Base-by-base conservation (phyloP, 2,329 filamentous ascomycete genomes). In the Trichophyton benhamiae region DNA sequence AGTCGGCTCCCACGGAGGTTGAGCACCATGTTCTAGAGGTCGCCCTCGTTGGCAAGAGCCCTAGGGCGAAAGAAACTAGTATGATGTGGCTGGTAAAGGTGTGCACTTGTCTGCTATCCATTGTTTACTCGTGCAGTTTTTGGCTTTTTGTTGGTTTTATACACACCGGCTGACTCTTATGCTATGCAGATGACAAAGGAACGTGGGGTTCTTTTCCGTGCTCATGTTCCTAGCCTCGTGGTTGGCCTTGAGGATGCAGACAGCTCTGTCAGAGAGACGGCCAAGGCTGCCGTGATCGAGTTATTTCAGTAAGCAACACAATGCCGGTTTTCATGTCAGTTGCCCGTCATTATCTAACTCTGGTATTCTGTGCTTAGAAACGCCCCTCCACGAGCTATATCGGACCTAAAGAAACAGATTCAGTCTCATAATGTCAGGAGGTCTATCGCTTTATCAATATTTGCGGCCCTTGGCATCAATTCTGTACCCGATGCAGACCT, bases 241-340 rank as follows among this genome's bases (percentile, higher is more conserved):
- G 87, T 89, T 60, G 82, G 94, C 66, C 81, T 96, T 48, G 92
- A 96, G 75, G 91, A 96, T 72, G 88, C 91, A 8, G 92, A 96
- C 72, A 87, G 88, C 58, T 86, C 85, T 74, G 91, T 96, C 65
- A 85, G 92, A 72, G 91, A 96, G 69, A 82, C 83, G 42, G 90
- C 91, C 64, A 95, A 94, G 76, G 79, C 79, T 61, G 87, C 89
- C 1, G 86, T 96, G 57, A 88, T 96, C 63, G 88, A 94, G 65
- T 81, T 97, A 36, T 96, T 96, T 76, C 83, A 81, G 87, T 90
- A 76, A 63, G 79, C 68, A 36, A 22, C 38, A 46, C 7, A 8
- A 38, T 42, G 46, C 11, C 44, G 11, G 41, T n/a, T 41, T 20
- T 20, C 20, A 41, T 38, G 9, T 41, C 55, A 20, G 22, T 53